These are phyloP conservation scores for Sonneratia caseolaris DNA, from an alignment of 345 rosid genomes.

Conservation along the genomic window DNA sequence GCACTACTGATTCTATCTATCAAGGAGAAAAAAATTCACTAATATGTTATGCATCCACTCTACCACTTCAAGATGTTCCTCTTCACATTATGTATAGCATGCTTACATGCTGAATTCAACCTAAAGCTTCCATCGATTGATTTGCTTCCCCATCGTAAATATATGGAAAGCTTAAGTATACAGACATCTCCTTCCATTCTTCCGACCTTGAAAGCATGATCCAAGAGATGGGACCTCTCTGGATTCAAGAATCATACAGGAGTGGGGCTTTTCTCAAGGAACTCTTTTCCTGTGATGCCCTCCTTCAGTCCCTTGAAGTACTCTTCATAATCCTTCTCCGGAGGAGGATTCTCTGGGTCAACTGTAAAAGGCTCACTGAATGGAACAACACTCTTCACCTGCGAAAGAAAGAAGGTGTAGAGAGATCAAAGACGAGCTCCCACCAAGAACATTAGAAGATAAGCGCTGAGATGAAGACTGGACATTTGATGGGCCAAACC, in stretches of 20 bases:
- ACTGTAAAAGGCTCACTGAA: slow-evolving; percentile 79
- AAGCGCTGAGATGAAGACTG: background rate
- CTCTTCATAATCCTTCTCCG: slow-evolving; percentile 65
- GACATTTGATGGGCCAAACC: slow-evolving; percentile 22
- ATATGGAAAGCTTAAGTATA: no score
- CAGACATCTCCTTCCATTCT: background rate
- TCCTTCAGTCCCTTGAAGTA: slow-evolving; percentile 66
- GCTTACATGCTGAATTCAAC: background rate
- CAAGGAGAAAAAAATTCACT: background rate
- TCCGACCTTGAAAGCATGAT: slow-evolving; percentile 4
- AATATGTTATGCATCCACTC: background rate
- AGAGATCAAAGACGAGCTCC: background rate
- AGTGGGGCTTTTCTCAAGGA: slow-evolving; percentile 44
- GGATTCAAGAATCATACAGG: slow-evolving; percentile 30
- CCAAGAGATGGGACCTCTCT: background rate
- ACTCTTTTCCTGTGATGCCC: slow-evolving; percentile 77
- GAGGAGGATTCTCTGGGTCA: slow-evolving; percentile 83
- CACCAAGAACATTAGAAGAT: background rate
- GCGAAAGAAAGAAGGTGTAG: slow-evolving; percentile 8
- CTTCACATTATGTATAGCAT: background rate
- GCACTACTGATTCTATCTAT: background rate
- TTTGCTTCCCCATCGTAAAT: background rate
- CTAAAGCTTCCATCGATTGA: background rate
- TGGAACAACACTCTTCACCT: slow-evolving; percentile 90
- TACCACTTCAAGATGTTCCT: background rate